Conservation (phyloP, 495 filamentous ascomycete species). For the Tuber calosporum region DNA sequence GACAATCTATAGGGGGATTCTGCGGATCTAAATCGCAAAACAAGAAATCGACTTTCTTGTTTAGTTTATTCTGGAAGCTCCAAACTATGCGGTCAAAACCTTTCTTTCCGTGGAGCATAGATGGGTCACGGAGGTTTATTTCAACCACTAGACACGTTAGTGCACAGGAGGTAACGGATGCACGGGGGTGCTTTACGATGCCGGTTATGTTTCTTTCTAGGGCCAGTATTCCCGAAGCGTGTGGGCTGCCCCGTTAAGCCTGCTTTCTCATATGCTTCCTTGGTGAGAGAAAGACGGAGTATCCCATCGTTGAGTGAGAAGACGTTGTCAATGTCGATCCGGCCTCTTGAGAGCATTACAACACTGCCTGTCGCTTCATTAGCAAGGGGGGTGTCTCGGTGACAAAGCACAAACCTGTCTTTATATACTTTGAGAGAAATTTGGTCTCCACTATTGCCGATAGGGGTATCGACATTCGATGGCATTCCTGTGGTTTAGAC, state of each 20-base stretch:
- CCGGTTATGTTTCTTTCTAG: constrained; percentile 52
- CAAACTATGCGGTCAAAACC: constrained; percentile 78
- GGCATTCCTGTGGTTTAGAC: constrained; percentile 50
- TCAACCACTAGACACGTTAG: constrained; percentile 59
- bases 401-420: constrained; percentile 55
- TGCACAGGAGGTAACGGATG: background rate
- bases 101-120: constrained; percentile 86
- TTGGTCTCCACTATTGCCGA: constrained; percentile 61
- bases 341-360: constrained; percentile 85
- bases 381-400: constrained; percentile 8
- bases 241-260: constrained; percentile 69
- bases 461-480: constrained; percentile 67
- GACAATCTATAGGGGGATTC: constrained; percentile 5
- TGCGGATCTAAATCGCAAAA: constrained; percentile 57
- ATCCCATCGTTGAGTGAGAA: constrained; percentile 69
- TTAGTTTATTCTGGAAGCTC: constrained; percentile 76
- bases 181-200: constrained; percentile 44
- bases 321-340: constrained; percentile 68
- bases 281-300: constrained; percentile 70
- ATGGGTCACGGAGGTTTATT: constrained; percentile 67
- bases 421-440: constrained; percentile 84
- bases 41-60: constrained; percentile 66
- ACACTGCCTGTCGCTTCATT: constrained; percentile 59
- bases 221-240: constrained; percentile 35
- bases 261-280: constrained; percentile 74